Evolutionary conservation across 345 rosid genomes (phyloP).

Genomic region (Euclidium syriacum): DNA sequence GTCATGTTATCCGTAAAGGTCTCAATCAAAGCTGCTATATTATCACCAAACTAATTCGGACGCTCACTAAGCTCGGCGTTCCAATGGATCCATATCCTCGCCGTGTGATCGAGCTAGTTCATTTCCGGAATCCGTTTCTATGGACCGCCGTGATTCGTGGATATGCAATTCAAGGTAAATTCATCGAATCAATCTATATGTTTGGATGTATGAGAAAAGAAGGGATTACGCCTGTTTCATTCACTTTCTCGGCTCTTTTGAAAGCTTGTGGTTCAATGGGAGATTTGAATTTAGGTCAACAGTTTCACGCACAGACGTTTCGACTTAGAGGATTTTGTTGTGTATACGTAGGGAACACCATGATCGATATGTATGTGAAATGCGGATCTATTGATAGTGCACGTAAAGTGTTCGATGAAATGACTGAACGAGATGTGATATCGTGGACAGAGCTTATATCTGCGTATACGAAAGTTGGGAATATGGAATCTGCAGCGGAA

Average conservation of each 20-base stretch:
- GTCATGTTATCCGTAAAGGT: constrained; percentile 38
- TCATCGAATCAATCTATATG: constrained; percentile 35
- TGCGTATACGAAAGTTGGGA: constrained; percentile 48
- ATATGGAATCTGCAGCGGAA: constrained; percentile 48
- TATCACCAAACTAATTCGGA: constrained; percentile 68
- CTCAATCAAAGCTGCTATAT: constrained; percentile 55
- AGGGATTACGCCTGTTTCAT: constrained; percentile 51
- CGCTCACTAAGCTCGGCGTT: constrained; percentile 40
- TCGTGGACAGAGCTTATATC: constrained; percentile 66
- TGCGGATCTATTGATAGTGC: constrained; percentile 50
- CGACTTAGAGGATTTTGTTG: constrained; percentile 54
- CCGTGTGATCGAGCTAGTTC: constrained; percentile 48
- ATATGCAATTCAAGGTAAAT: constrained; percentile 37
- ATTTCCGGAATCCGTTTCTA: constrained; percentile 58
- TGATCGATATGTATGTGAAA: constrained; percentile 57
- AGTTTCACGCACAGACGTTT: constrained; percentile 73
- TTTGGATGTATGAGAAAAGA: constrained; percentile 50
- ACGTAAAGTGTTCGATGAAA: constrained; percentile 67
- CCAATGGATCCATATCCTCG: constrained; percentile 53
- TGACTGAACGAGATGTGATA: constrained; percentile 53
- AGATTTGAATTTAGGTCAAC: constrained; percentile 51
- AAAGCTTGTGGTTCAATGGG: constrained; percentile 43
- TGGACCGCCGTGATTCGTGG: constrained; percentile 76
- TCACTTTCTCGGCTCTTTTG: constrained; percentile 74
- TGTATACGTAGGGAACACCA: constrained; percentile 54